Conservation (phyloP, 164 flowering plant genomes). For the Stephania japonica region DNA sequence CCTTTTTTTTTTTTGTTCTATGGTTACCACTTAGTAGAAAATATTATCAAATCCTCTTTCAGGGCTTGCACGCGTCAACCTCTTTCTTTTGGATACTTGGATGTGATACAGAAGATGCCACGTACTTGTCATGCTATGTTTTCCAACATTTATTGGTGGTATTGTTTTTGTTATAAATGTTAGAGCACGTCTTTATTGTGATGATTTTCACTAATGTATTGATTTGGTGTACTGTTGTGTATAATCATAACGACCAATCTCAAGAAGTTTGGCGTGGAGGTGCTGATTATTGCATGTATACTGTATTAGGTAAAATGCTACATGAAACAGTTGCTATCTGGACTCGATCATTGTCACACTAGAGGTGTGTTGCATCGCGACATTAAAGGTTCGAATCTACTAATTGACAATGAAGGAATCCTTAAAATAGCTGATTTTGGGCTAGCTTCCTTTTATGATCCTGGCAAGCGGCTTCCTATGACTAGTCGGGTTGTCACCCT, state of each 20-base stretch:
- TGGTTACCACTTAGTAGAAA: neutral
- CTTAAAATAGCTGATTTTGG: slow-evolving; percentile 96
- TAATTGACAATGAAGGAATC: slow-evolving; percentile 73
- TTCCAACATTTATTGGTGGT: neutral
- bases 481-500: slow-evolving; percentile 92
- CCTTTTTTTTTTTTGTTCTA: neutral
- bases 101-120: neutral
- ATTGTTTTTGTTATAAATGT: neutral
- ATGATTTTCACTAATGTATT: no score
- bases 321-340: slow-evolving; percentile 76
- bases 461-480: slow-evolving; percentile 58
- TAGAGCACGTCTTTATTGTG: no score
- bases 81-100: neutral
- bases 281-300: slow-evolving; percentile 6
- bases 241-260: neutral
- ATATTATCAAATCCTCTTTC: neutral
- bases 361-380: slow-evolving; percentile 83
- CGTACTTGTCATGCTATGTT: no score
- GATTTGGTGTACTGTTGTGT: no score
- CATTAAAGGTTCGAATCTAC: slow-evolving; percentile 88
- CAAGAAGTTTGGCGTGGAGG: neutral
- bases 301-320: slow-evolving; percentile 72
- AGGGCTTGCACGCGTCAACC: neutral
- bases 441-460: slow-evolving; percentile 70
- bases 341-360: slow-evolving; percentile 91